Base-by-base conservation (phyloP, 257 asterid species). In the Capsicum rhomboideum region DNA sequence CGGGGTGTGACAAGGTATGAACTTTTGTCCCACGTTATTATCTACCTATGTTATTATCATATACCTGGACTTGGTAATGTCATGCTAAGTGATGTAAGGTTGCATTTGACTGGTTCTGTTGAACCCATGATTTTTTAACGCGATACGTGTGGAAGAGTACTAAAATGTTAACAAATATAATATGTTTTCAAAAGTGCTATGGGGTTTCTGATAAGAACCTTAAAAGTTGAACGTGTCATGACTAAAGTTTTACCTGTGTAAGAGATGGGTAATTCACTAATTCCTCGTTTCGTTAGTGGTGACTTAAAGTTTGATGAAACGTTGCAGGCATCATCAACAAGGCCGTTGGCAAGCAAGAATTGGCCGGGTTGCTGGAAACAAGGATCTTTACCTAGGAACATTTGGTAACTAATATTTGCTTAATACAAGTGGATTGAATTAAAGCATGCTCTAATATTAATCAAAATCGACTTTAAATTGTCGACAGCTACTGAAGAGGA, bases 271-370 rank as follows among this genome's bases (percentile, higher is more conserved):
- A 63, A 17, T 66, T 54, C 31, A 67, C 26, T 68, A 67, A 37
- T 71, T 55, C 20, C 74, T 8, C 0, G 17, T 49, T 8, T 21
- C 13, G 2, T 46, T 49, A 3, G 42, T 17, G 6, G 78, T 6
- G 55, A 42, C 79, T n/a, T 8, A 0, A 75, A 1, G 13, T 50
- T 8, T 75, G 23, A 16, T 23, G 44, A 49, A 26, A 26, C 46
- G 0, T 67, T 84, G 86, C 91, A 97, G 99, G 94, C 99, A 97
- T 90, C 99, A 95, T 84, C 99, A 97, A 59, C 99, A 97, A 91
- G 99, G 98, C 17, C 91, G 99, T 0, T 97, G 99, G 99, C 99
- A 97, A 83, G 99, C 99, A 18, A 89, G 99, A 85, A 97, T 97
- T 6, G 99, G 99, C 11, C 98, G 99, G 4, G 99, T 96, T 77